Evolutionary conservation across 2,329 filamentous ascomycete species (phyloP).

Genomic region (Pseudophaeomoniella oleicola): DNA sequence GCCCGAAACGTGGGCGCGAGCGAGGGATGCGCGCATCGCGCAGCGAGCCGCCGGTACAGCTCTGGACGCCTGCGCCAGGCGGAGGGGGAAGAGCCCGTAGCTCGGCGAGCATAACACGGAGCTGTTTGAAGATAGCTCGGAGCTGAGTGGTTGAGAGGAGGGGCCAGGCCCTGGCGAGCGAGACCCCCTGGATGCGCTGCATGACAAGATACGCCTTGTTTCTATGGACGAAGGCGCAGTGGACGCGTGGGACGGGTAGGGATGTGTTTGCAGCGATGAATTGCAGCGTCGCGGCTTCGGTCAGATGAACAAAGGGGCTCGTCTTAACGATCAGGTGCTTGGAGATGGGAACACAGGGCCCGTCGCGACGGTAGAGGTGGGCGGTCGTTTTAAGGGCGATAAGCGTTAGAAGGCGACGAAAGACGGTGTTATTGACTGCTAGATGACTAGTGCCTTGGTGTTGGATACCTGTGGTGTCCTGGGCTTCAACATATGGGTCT

Average conservation of each 20-base stretch:
- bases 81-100: slow-evolving; percentile 7
- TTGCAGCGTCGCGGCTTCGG: slow-evolving; percentile 25
- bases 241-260: slow-evolving; percentile 30
- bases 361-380: slow-evolving; percentile 12
- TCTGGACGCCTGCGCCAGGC: slow-evolving; percentile 3
- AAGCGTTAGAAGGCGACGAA: slow-evolving; percentile 12
- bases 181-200: slow-evolving; percentile 20
- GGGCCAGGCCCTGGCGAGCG: slow-evolving; percentile 10
- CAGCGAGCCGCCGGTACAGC: slow-evolving; percentile 10
- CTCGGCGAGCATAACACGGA: slow-evolving; percentile 7
- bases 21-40: slow-evolving; percentile 15
- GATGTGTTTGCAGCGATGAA: slow-evolving; percentile 26
- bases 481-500: neutral
- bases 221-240: slow-evolving; percentile 27
- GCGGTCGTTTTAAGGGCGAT: slow-evolving; percentile 16
- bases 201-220: slow-evolving; percentile 32
- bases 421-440: slow-evolving; percentile 12
- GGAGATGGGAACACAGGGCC: slow-evolving; percentile 15
- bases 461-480: neutral
- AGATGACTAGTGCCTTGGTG: neutral
- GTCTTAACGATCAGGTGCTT: slow-evolving; percentile 19
- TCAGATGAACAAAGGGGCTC: slow-evolving; percentile 16
- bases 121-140: slow-evolving; percentile 5
- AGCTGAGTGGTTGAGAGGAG: slow-evolving; percentile 4
- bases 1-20: slow-evolving; percentile 13